Percentiles rank a stretch among this genome's conserved stretches.
These are phyloP conservation scores for Alternaria gansuensis DNA, from an alignment of 2,329 filamentous ascomycete species.

Conservation along the genomic window DNA sequence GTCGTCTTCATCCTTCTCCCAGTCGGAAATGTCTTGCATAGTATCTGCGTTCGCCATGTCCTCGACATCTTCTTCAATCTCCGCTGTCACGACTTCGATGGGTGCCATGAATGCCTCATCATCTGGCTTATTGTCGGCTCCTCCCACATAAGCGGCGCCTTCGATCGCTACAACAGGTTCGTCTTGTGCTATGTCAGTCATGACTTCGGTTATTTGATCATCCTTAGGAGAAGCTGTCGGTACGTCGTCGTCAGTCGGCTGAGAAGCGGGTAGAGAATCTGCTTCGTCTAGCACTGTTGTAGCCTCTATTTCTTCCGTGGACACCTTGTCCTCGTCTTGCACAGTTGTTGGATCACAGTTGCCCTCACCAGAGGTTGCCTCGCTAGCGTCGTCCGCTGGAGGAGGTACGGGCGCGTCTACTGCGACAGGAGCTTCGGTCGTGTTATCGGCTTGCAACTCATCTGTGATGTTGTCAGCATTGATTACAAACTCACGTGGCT, in stretches of 20 bases:
- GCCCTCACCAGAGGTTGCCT: not conserved
- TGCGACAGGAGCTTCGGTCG: slow-evolving; percentile 3
- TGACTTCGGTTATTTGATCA: not conserved
- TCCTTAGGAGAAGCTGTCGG: not conserved
- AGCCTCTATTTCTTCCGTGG: not conserved
- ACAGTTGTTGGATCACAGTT: not conserved
- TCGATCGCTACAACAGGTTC: not conserved
- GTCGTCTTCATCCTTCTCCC: slow-evolving; percentile 3
- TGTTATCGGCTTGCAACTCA: not conserved
- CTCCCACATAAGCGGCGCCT: not conserved
- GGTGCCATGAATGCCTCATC: not conserved
- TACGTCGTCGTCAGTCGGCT: not conserved
- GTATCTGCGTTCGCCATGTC: not conserved
- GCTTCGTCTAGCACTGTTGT: not conserved
- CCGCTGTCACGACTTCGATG: slow-evolving; percentile 3
- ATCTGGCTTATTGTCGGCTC: not conserved
- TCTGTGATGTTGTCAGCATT: slow-evolving; percentile 12
- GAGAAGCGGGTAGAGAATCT: not conserved
- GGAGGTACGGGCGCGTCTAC: not conserved
- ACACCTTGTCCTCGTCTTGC: not conserved
- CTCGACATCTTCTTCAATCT: not conserved
- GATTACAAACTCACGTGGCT: not conserved
- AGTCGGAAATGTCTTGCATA: slow-evolving; percentile 7
- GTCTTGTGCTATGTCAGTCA: slow-evolving; percentile 1
- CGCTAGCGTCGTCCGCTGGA: not conserved